Conservation (phyloP, 106 monocot genomes). For the Amphibolis antarctica region DNA sequence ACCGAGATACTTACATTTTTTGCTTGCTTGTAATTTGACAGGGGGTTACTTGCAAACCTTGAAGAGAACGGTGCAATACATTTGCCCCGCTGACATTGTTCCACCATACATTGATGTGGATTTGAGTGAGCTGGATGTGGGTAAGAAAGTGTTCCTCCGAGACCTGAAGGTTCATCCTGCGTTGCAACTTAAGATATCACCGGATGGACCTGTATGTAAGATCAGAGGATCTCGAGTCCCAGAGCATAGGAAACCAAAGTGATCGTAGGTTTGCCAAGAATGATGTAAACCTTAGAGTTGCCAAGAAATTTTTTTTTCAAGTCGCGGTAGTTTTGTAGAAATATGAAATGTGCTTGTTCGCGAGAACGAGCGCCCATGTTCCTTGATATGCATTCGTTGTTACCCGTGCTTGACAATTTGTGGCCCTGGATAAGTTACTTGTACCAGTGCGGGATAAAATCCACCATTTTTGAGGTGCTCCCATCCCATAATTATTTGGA, state of each 20-base stretch:
- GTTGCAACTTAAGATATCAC: slow-evolving; percentile 39
- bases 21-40: slow-evolving; percentile 14
- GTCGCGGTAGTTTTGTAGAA: no score
- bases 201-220: slow-evolving; percentile 64
- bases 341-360: no score
- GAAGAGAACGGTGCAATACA: slow-evolving; percentile 69
- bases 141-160: slow-evolving; percentile 51
- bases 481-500: no score
- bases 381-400: no score
- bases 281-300: background rate
- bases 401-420: no score
- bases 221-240: slow-evolving; percentile 60
- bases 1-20: no score
- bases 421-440: no score
- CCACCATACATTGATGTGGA: slow-evolving; percentile 98
- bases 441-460: no score
- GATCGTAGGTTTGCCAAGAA: background rate
- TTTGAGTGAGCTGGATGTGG: slow-evolving; percentile 76
- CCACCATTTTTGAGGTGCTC: no score
- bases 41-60: slow-evolving; percentile 85
- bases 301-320: background rate
- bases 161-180: slow-evolving; percentile 94
- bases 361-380: no score
- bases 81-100: slow-evolving; percentile 87
- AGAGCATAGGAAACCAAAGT: slow-evolving; percentile 69